Evolutionary conservation across 129 eudicot genomes (phyloP).

Genomic region (Flaveria robusta): DNA sequence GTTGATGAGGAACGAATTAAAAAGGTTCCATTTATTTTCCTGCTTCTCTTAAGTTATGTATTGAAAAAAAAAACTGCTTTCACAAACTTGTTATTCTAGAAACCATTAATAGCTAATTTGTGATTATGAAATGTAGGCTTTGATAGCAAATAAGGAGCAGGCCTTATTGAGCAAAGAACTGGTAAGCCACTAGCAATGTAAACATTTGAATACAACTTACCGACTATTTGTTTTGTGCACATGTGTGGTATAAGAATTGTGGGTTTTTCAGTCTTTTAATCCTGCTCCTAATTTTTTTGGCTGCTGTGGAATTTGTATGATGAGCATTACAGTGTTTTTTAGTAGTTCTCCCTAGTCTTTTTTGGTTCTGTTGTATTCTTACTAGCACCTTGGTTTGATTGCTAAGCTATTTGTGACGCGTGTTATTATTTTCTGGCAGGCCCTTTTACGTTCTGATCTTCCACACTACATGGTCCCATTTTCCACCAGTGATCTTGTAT

Average conservation of each 20-base stretch:
- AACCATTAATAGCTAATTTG: slow-evolving; percentile 4
- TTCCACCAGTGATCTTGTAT: slow-evolving; percentile 59
- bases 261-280: not conserved
- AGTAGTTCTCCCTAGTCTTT: not conserved
- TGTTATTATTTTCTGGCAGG: slow-evolving; percentile 51
- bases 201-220: slow-evolving; percentile 7
- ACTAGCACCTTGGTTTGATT: not conserved
- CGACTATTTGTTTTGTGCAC: slow-evolving; percentile 15
- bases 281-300: not conserved
- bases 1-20: slow-evolving; percentile 71
- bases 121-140: slow-evolving; percentile 48
- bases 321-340: not conserved
- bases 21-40: slow-evolving; percentile 50
- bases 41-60: not conserved
- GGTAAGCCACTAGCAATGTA: slow-evolving; percentile 49
- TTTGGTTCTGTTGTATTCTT: not conserved
- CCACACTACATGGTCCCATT: slow-evolving; percentile 96
- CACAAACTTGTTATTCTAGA: not conserved
- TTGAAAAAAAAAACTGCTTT: slow-evolving; percentile 2
- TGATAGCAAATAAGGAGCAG: slow-evolving; percentile 70
- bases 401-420: not conserved
- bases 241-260: slow-evolving; percentile 1
- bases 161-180: slow-evolving; percentile 87
- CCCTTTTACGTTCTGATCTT: slow-evolving; percentile 87
- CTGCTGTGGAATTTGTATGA: not conserved